Percentiles rank a stretch among this genome's conserved stretches.
Evolutionary conservation across 1,284 basidiomycete genomes (phyloP).

Genomic region (Papiliotrema flavescens): DNA sequence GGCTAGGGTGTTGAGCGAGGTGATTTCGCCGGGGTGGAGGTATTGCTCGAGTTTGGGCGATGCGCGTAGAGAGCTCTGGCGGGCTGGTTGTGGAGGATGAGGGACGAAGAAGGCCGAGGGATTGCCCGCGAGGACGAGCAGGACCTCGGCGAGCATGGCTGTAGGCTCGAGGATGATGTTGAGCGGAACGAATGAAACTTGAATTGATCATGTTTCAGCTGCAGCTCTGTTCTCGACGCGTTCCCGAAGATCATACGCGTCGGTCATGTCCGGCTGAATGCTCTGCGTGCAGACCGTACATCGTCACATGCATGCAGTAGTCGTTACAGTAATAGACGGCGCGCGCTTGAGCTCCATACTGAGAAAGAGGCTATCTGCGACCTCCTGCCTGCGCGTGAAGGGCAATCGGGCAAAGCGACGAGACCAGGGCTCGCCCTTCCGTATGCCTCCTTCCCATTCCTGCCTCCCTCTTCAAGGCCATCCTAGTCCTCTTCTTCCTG

Average conservation of each 20-base stretch:
- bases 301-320: too few species aligned
- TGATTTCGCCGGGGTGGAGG: slow-evolving; percentile 78
- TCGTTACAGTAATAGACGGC: too few species aligned
- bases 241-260: too few species aligned
- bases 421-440: too few species aligned
- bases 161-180: not conserved
- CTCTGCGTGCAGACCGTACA: too few species aligned
- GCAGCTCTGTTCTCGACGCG: not conserved
- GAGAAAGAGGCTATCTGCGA: not conserved
- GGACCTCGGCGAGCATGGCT: slow-evolving; percentile 74
- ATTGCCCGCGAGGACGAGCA: slow-evolving; percentile 77
- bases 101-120: slow-evolving; percentile 70
- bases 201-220: not conserved
- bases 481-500: not conserved
- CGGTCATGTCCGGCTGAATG: too few species aligned
- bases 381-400: not conserved
- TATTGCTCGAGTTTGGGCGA: slow-evolving; percentile 65
- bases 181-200: not conserved
- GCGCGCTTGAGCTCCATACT: not conserved
- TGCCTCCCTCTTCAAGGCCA: not conserved
- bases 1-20: slow-evolving; percentile 70
- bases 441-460: too few species aligned
- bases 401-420: too few species aligned
- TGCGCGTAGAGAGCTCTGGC: slow-evolving; percentile 50
- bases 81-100: slow-evolving; percentile 41